Base-by-base conservation (phyloP, 129 eudicot species). In the Pittosporum tobira region DNA sequence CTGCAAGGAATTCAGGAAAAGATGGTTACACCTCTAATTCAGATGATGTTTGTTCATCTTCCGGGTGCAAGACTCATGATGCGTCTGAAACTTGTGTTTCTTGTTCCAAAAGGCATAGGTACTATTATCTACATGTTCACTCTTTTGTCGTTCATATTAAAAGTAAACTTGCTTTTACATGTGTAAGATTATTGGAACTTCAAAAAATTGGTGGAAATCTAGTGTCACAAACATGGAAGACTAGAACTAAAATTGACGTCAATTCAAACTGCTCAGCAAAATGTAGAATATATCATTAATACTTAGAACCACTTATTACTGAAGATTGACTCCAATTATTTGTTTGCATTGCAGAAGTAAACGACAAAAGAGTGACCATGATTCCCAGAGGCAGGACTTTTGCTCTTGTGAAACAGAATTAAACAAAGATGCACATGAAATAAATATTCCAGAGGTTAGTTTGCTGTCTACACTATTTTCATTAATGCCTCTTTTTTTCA, bases 321-420 rank as follows among this genome's bases (percentile, higher is more conserved):
- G n/a, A n/a, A n/a, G n/a, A n/a, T n/a, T n/a, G n/a, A n/a, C n/a
- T n/a, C n/a, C n/a, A n/a, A n/a, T n/a, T n/a, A n/a, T n/a, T n/a
- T n/a, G n/a, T n/a, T n/a, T n/a, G n/a, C n/a, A n/a, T n/a, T n/a
- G n/a, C n/a, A n/a, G n/a, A n/a, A n/a, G n/a, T n/a, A n/a, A n/a
- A n/a, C n/a, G n/a, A n/a, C n/a, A n/a, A n/a, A n/a, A 87, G 96
- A 77, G 8, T 70, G 68, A 68, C 14, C 44, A 72, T 64, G 74
- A 63, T 77, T 69, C 76, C 42, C 69, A 31, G 62, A 64, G 50
- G 59, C 75, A 67, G 73, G 86, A 73, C 59, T 64, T 67, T 61
- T 81, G 76, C 69, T 51, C 77, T 29, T 72, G 81, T 57, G 25
- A 51, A 55, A 62, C 62, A 29, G 27, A 37, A 22, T 44, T 26